Evolutionary conservation across 176 grass and related monocot genomes (phyloP), one percentile per base, ranked within the genome.

Genomic region (Rhynchospora breviuscula): DNA sequence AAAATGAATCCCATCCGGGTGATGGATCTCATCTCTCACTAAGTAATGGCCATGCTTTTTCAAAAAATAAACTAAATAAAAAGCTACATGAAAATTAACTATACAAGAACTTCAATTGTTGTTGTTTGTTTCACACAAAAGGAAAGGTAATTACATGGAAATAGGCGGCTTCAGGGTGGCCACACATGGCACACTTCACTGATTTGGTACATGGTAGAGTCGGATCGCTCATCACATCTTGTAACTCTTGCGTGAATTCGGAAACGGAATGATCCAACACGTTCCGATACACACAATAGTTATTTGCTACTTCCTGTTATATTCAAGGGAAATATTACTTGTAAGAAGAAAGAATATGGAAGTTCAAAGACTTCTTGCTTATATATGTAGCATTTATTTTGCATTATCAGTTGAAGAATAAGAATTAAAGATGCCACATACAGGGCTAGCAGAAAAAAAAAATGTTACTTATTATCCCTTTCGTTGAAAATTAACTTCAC

Each of bases 161-260:
- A 88, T 88, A 94, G n/a, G 91, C 91, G 0, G 89, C 92, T 85
- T 94, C 89, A 63, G 87, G 89, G 19, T 94, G 92, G 0, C 87
- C 89, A 59, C 91, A 93, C 21, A 35, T 33, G 3, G 19, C 4
- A 23, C 92, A 94, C 23, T 90, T 76, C 4, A 89, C 91, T 3
- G 69, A 6, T 85, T 89, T 94, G 29, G 87, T 94, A 17, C 89
- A 88, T 10, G 87, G 89, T 25, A 91, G 80, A 15, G 89, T 94
- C 11, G 89, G 92, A 53, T 94, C 92, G 5, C 83, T 64, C 11
- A 85, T 64, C 3, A 89, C 92, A 53, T 94, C 89, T 49, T 90
- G 83, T 70, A 91, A 48, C 46, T 91, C 25, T 81, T 94, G 89
- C 12, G 85, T 94, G 14, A 83, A 83, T 77, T 94, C 89, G 4